Evolutionary conservation across 495 filamentous ascomycete genomes (phyloP).

Genomic region (Bacidia rubella): DNA sequence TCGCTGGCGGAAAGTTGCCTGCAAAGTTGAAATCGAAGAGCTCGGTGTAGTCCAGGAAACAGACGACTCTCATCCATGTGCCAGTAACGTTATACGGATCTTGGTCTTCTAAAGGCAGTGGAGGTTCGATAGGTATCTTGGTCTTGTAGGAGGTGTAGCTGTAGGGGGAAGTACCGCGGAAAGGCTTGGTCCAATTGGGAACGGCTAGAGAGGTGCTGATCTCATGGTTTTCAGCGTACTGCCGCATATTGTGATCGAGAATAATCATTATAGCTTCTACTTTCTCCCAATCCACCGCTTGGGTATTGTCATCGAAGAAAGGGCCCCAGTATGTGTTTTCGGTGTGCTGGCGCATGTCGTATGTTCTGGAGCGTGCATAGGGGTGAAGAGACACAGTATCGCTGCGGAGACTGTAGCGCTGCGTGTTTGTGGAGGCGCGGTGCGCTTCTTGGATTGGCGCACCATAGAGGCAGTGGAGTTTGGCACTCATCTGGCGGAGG

Average conservation of each 20-base stretch:
- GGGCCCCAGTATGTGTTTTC: conserved; percentile 45
- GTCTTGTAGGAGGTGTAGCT: conserved; percentile 28
- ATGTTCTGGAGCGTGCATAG: conserved; percentile 46
- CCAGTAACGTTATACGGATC: conserved; percentile 51
- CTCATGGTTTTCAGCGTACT: conserved; percentile 3
- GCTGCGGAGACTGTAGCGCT: conserved; percentile 7
- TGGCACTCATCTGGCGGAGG: conserved; percentile 40
- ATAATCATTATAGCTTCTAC: conserved; percentile 51
- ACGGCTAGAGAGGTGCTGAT: background rate
- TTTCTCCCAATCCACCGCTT: conserved; percentile 55
- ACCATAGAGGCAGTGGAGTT: conserved; percentile 49
- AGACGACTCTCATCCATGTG: conserved; percentile 38
- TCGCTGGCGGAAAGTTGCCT: conserved; percentile 17
- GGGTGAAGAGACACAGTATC: conserved; percentile 28
- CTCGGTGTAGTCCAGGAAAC: conserved; percentile 42
- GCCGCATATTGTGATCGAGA: conserved; percentile 38
- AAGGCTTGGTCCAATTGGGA: conserved; percentile 37
- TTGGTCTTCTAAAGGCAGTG: conserved; percentile 25
- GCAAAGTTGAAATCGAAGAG: conserved; percentile 49
- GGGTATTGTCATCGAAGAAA: conserved; percentile 38
- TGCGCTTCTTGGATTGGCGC: conserved; percentile 26
- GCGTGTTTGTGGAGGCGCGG: background rate
- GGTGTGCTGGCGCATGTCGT: conserved; percentile 51
- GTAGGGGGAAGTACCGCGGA: conserved; percentile 35
- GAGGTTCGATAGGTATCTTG: conserved; percentile 19